A percentile compares a stretch with the other conserved stretches of the same genome.
Conservation (phyloP, 257 asterid species). For the Solanum pinnatisectum region DNA sequence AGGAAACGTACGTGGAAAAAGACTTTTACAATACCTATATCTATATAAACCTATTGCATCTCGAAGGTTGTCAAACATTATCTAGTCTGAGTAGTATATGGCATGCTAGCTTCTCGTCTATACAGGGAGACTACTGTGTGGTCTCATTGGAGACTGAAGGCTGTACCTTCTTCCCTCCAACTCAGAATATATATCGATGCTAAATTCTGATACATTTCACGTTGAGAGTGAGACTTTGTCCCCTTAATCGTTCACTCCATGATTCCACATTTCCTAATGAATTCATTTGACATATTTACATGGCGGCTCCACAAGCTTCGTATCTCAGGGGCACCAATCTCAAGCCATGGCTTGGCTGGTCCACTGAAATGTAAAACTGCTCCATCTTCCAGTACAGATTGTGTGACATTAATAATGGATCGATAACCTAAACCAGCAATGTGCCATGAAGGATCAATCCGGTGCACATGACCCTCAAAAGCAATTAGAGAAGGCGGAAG, state of each 20-base stretch:
- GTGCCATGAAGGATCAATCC: conserved; percentile 62
- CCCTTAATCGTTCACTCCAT: conserved; percentile 15
- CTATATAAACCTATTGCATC: conserved; percentile 1
- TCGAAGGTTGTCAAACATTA: conserved; percentile 4
- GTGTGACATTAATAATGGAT: conserved; percentile 9
- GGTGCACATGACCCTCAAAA: conserved; percentile 60
- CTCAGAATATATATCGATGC: conserved; percentile 30
- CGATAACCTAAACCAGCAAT: conserved; percentile 64
- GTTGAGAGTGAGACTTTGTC: conserved; percentile 5
- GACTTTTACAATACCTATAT: not conserved
- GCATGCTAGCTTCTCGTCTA: conserved; percentile 21
- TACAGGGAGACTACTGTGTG: conserved; percentile 17
- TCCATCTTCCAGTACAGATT: conserved; percentile 29
- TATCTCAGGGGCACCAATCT: conserved; percentile 44
- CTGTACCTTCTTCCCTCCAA: conserved; percentile 84
- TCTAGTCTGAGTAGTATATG: conserved; percentile 13
- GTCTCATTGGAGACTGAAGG: conserved; percentile 69
- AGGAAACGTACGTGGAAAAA: not conserved
- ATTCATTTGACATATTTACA: conserved; percentile 55
- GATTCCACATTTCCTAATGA: conserved; percentile 49
- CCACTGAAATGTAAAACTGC: conserved; percentile 85
- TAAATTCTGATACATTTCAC: conserved; percentile 12
- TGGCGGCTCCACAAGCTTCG: conserved; percentile 57
- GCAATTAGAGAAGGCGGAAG: conserved; percentile 81
- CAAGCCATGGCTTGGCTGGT: conserved; percentile 94